These are phyloP conservation scores for Fusarium poae DNA, from an alignment of 2,329 filamentous ascomycete genomes.

Conservation along the genomic window DNA sequence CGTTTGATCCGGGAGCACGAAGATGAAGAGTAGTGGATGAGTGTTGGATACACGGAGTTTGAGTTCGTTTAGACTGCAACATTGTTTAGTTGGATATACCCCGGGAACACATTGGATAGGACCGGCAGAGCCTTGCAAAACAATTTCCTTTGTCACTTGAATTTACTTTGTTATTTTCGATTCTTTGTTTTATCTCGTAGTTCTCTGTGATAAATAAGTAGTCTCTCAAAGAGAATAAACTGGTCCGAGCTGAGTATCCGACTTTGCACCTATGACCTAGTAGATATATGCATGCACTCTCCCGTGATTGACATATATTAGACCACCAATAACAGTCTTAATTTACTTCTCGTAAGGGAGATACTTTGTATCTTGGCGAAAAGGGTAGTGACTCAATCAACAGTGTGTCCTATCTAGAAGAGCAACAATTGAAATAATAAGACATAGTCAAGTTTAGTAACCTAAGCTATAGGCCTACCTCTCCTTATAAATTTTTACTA, in stretches of 20 bases:
- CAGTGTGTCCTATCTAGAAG: too few relatives aligned
- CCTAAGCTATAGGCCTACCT: too few relatives aligned
- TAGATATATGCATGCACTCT: neutral
- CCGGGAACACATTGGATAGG: neutral
- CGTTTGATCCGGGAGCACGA: neutral
- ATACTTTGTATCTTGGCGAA: too few relatives aligned
- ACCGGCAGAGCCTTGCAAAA: constrained; percentile 6
- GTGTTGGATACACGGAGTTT: constrained; percentile 1
- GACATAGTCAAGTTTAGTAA: too few relatives aligned
- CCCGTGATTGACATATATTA: neutral
- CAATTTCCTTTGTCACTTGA: constrained; percentile 13
- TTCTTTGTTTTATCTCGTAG: neutral
- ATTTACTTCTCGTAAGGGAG: too few relatives aligned
- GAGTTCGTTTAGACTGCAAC: neutral
- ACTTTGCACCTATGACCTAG: neutral
- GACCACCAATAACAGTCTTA: neutral
- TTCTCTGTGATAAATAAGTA: neutral
- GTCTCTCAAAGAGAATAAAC: neutral
- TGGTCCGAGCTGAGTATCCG: neutral
- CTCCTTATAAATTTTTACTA: too few relatives aligned
- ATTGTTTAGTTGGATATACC: constrained; percentile 26
- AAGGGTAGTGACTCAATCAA: too few relatives aligned
- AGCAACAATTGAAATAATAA: too few relatives aligned
- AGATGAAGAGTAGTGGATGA: constrained; percentile 8
- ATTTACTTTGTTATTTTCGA: neutral